Conservation (phyloP, 345 rosid species). For the Conringia planisiliqua region DNA sequence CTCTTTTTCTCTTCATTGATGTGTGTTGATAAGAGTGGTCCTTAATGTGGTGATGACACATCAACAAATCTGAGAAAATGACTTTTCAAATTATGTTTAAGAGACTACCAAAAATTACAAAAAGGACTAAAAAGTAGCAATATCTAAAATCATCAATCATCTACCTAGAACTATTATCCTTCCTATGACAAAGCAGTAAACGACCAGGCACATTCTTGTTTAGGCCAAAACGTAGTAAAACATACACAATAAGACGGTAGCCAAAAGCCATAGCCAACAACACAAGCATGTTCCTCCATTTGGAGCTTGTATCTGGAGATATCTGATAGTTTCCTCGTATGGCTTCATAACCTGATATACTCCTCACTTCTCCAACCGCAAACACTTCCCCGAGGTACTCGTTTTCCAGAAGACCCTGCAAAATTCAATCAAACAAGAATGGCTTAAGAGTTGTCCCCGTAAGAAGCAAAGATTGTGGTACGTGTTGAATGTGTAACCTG, state of each 20-base stretch:
- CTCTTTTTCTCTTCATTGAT: too few relatives aligned
- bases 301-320: conserved; percentile 63
- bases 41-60: too few relatives aligned
- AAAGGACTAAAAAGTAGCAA: background rate
- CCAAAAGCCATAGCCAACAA: conserved; percentile 77
- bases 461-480: background rate
- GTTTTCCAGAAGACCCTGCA: conserved; percentile 89
- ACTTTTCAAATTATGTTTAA: too few relatives aligned
- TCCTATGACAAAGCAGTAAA: conserved; percentile 18
- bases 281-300: conserved; percentile 83
- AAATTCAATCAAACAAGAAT: conserved; percentile 2
- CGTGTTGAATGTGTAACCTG: conserved; percentile 49
- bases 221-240: conserved; percentile 47
- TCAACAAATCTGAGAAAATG: too few relatives aligned
- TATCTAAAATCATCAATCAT: background rate
- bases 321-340: conserved; percentile 67
- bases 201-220: conserved; percentile 13
- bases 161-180: conserved; percentile 23
- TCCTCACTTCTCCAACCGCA: conserved; percentile 90
- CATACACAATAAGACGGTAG: conserved; percentile 62
- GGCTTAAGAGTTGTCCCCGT: background rate
- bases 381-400: conserved; percentile 80
- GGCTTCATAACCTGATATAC: conserved; percentile 83
- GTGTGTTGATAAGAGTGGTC: too few relatives aligned
- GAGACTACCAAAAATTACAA: conserved; percentile 14